Evolutionary conservation across 768 basidiomycete genomes (phyloP), one percentile per base, ranked within the genome.

Genomic region (Russula sp.): DNA sequence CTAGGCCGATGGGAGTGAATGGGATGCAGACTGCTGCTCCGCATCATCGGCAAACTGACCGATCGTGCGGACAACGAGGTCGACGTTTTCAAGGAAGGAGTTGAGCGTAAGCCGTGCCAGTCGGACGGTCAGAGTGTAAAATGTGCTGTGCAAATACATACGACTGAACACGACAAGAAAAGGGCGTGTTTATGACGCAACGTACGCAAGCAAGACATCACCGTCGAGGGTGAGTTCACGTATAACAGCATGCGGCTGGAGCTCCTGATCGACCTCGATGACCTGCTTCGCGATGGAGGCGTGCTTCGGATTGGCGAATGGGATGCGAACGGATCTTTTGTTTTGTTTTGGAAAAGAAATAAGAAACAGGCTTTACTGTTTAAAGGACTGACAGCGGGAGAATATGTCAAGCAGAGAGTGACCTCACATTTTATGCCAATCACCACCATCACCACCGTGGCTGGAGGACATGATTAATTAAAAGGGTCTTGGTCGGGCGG

Each of bases 1-100:
- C 48, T 60, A 57, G 60, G 30, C 55, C 62, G 66, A 56, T 50
- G 66, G 49, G 53, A 44, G 55, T 51, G 59, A 61, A 55, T 50
- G 11, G 26, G 64, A 51, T 36, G 36, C 42, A 54, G 66, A 59
- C 7, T 38, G 67, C 24, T 68, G 71, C 62, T 71, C 81, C 20
- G 88, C 86, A 62, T 87, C 84, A 60, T 87, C 84, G 13, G 86
- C 87, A 73, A 94, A 96, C 66, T 87, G 85, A 53, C 84, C 83
- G 65, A 97, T 79, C 22, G 93, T 95, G 46, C 90, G 85, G 14
- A 88, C 81, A 54, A 95, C 84, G 40, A 97, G 80, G 72, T 95
- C 92, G 36, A 94, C 81, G 70, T 94, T 94, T 72, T 96, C 94
- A 53, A 97, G 79, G 75, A 91, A 95, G 16, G 86, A 87, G 69